A percentile compares a stretch with the other conserved stretches of the same genome.
Conservation (phyloP, 1,139 yeast genomes). For the Meyerozyma athensensis region DNA sequence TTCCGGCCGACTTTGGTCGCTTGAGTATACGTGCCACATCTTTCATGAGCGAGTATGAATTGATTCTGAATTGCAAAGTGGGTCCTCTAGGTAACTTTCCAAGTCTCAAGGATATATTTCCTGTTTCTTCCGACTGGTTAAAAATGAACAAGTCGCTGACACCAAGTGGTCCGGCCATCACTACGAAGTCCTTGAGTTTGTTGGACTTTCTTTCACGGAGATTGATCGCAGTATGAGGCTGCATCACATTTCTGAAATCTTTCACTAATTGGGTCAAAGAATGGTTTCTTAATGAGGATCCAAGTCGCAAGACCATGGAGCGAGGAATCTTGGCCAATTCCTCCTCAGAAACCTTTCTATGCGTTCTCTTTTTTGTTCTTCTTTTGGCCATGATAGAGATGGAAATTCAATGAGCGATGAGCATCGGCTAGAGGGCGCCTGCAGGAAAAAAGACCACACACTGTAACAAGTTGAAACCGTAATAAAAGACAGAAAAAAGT, state of each 20-base stretch:
- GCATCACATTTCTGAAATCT: slow-evolving; percentile 88
- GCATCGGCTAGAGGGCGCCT: not conserved
- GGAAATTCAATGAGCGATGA: not conserved
- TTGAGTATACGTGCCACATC: slow-evolving; percentile 70
- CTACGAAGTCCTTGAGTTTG: slow-evolving; percentile 82
- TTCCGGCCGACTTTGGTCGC: slow-evolving; percentile 65
- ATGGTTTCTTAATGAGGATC: slow-evolving; percentile 73
- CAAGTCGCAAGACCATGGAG: slow-evolving; percentile 89
- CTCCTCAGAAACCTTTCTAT: slow-evolving; percentile 60
- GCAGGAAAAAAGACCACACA: not conserved
- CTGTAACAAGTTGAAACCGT: too few species aligned
- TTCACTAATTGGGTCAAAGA: slow-evolving; percentile 77
- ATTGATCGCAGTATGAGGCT: slow-evolving; percentile 92
- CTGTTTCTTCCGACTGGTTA: slow-evolving; percentile 73
- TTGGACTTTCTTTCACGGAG: slow-evolving; percentile 84
- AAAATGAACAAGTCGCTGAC: slow-evolving; percentile 85
- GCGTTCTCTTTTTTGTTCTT: slow-evolving; percentile 78
- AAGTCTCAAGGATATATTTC: slow-evolving; percentile 76
- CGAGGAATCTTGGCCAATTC: slow-evolving; percentile 74
- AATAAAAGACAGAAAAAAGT: too few species aligned
- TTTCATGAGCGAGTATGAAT: slow-evolving; percentile 73
- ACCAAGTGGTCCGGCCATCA: slow-evolving; percentile 96
- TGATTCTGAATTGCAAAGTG: slow-evolving; percentile 75
- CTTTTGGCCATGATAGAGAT: slow-evolving; percentile 34
- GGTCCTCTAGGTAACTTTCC: slow-evolving; percentile 95